Base-by-base conservation (phyloP, 352 stramenopile genomes). In the Globisporangium heterothallicum region DNA sequence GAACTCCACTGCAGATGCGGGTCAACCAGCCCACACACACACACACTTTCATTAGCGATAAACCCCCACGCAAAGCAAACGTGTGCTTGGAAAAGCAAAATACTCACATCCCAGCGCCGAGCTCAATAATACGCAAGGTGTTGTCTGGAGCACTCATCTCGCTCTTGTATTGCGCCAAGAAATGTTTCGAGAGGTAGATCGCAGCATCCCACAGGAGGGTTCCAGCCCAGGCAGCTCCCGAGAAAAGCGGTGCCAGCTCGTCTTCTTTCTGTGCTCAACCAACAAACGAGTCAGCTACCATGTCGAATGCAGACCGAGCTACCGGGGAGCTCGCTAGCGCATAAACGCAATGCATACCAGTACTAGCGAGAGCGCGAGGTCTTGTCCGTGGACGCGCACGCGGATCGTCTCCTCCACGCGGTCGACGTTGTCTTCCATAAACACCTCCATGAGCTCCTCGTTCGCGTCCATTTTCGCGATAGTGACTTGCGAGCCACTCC, bases 211-310 rank as follows among this genome's bases (percentile, higher is more conserved):
- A 97, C 30, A 97, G 46, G 19, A 97, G 70, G 22, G 93, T 98
- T 1, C 93, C 93, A 4, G 93, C 93, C 93, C 93, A 98, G 34
- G 85, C 76, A 6, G 87, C 88, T 8, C 93, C 93, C 19, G 90
- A 93, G 70, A 98, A 98, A 6, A 98, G 64, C 24, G 93, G 93
- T 25, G 90, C 90, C 22, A 98, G 74, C 46, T 95, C 84, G 56
- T 96, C 73, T 56, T 84, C 75, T 74, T 86, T 72, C 81, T 92
- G 47, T 9, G n/a, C n/a, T n/a, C 13, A 22, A 10, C 21, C 21
- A 13, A 32, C 34, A 36, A 19, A 32, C 3, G n/a, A 42, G n/a
- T 49, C 19, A 35, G 19, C 5, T 8, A 4, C 4, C 16, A 40
- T 35, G 16, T 38, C 29, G 19, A 45, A 56, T 65, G n/a, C 40